A percentile compares a stretch with the other conserved stretches of the same genome.
phyloP scores from a whole-genome alignment of 352 stramenopile genomes.

The Pythium volutum region DNA sequence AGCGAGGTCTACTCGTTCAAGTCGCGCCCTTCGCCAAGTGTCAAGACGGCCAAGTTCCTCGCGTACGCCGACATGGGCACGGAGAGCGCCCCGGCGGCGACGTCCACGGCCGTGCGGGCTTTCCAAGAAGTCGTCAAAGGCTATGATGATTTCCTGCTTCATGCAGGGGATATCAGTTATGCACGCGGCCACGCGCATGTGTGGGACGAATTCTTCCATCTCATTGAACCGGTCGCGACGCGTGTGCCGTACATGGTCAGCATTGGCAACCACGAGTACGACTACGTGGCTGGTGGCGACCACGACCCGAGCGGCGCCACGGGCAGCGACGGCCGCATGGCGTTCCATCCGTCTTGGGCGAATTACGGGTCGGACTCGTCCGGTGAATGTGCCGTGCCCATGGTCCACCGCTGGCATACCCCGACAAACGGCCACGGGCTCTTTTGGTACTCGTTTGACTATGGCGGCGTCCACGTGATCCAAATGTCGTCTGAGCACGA shows the following conservation, averaged over 20 bases:
- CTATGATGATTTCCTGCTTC: slow-evolving; percentile 36
- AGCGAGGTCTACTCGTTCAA: slow-evolving; percentile 64
- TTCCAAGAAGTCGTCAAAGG: slow-evolving; percentile 29
- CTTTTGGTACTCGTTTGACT: slow-evolving; percentile 92
- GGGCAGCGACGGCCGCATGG: slow-evolving; percentile 48
- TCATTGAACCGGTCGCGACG: slow-evolving; percentile 67
- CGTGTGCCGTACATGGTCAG: slow-evolving; percentile 78
- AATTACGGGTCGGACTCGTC: slow-evolving; percentile 75
- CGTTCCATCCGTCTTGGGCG: slow-evolving; percentile 62
- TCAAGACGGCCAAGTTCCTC: slow-evolving; percentile 58
- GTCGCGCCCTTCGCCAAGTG: slow-evolving; percentile 25
- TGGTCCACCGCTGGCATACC: slow-evolving; percentile 67
- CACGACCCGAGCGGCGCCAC: slow-evolving; percentile 58
- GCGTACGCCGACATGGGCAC: slow-evolving; percentile 84
- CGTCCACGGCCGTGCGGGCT: slow-evolving; percentile 26
- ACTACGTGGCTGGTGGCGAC: slow-evolving; percentile 53
- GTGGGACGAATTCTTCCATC: slow-evolving; percentile 76
- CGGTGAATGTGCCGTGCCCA: slow-evolving; percentile 75
- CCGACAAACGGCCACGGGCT: slow-evolving; percentile 62
- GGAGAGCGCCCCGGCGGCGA: slow-evolving; percentile 30
- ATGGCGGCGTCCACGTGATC: slow-evolving; percentile 87
- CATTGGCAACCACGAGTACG: slow-evolving; percentile 81
- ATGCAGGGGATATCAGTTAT: slow-evolving; percentile 38
- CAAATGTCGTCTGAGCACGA: slow-evolving; percentile 92
- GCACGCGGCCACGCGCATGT: slow-evolving; percentile 46